Evolutionary conservation across 2,329 filamentous ascomycete genomes (phyloP), one percentile per base, ranked within the genome.

Genomic region (Ophiocordyceps australis): DNA sequence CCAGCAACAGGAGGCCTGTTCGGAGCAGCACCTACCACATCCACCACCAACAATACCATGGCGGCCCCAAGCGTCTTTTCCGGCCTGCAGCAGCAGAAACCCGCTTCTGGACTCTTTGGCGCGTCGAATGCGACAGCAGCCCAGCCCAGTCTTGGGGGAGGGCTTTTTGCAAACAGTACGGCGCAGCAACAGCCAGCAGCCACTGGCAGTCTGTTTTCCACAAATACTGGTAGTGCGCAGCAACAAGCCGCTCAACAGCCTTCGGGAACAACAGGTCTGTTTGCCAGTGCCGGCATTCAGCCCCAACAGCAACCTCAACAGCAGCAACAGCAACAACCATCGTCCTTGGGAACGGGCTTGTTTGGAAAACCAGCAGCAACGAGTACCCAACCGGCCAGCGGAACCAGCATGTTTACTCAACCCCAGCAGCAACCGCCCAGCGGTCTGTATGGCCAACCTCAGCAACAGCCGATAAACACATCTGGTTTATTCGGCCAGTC

Each of bases 1-100:
- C 37, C 51, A 17, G 42, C 48, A 20, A 31, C 49, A 13, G 43
- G 43, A 10, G 44, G 46, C 25, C 43, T 57, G 11, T 54, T 56
- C 32, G 50, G 51, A 32, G 35, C 26, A 34, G 37, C 36, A 28
- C 35, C 45, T 10, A 31, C 42, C 18, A 26, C 37, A 31, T 34
- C 43, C 11, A 33, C 39, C 29, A 32, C 40, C 30, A 34, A 35
- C 41, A n/a, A n/a, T n/a, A 39, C 27, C 28, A 52, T 54, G 39
- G 43, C 52, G 24, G 45, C 47, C 13, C 40, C 44, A 13, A 45
- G 52, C 22, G 43, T 51, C 25, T 34, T 56, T 17, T 55, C 54
- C 33, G 50, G 49, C 19, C 32, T 25, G 16, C 28, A 37, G 12
- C 41, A 42, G 34, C 38, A 34, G 16, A 44, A 43, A 29, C 28